Evolutionary conservation across 164 flowering plant genomes (phyloP).

Genomic region (Vitis vinifera): ASM3070453v1 NC_081808.1:21584001-21584500

Average conservation of each 20-base stretch:
- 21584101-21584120: too few species aligned
- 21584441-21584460: slow-evolving; percentile 80
- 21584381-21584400: slow-evolving; percentile 77
- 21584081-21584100: too few species aligned
- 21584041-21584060: background rate
- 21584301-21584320: too few species aligned
- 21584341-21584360: too few species aligned
- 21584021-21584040: slow-evolving; percentile 79
- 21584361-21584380: background rate
- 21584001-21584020: slow-evolving; percentile 72
- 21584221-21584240: slow-evolving; percentile 1
- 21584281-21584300: too few species aligned
- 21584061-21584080: slow-evolving; percentile 2
- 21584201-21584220: background rate
- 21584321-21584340: too few species aligned
- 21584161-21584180: too few species aligned
- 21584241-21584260: background rate
- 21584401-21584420: slow-evolving; percentile 76
- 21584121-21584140: too few species aligned
- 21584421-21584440: slow-evolving; percentile 82
- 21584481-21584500: slow-evolving; percentile 66
- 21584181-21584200: too few species aligned
- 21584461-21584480: slow-evolving; percentile 53
- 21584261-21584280: too few species aligned
- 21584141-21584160: too few species aligned